These are phyloP conservation scores for Starmera amethionina DNA, from an alignment of 805 yeast genomes.

Conservation along the genomic window DNA sequence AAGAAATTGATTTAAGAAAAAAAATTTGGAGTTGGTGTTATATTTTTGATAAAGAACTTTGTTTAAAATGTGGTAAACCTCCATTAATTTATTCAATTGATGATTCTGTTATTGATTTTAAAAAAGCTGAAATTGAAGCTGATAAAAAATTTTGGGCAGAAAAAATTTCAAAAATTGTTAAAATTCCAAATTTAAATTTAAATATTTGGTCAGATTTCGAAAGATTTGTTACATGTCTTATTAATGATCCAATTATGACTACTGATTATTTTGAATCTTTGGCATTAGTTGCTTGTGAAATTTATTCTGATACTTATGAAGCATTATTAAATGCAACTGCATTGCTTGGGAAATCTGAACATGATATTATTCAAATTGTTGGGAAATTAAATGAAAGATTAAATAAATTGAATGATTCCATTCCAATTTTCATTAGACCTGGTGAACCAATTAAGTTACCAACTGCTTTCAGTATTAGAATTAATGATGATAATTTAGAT, in stretches of 20 bases:
- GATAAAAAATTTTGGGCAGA: no score
- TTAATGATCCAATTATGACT: neutral
- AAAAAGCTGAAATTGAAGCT: no score
- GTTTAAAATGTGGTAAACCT: constrained; percentile 35
- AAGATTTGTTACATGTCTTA: neutral
- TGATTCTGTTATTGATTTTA: constrained; percentile 18
- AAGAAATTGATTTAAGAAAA: constrained; percentile 27
- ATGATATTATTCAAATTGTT: constrained; percentile 2
- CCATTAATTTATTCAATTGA: constrained; percentile 32
- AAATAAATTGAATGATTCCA: neutral
- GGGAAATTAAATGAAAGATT: constrained; percentile 2
- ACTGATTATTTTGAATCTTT: constrained; percentile 1
- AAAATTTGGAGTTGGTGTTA: constrained; percentile 39
- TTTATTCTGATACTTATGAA: constrained; percentile 3
- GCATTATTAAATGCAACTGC: constrained; percentile 6
- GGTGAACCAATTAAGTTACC: constrained; percentile 4
- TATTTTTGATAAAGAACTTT: constrained; percentile 30
- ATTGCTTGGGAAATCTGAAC: constrained; percentile 1
- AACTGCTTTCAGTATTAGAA: neutral
- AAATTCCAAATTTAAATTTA: neutral
- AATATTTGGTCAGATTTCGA: neutral
- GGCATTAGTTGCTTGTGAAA: constrained; percentile 1
- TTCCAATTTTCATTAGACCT: constrained; percentile 7
- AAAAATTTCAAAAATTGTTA: no score
- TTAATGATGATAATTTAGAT: neutral